phyloP scores from a whole-genome alignment of 2,329 filamentous ascomycete genomes.

The Cladophialophora exuberans region DNA sequence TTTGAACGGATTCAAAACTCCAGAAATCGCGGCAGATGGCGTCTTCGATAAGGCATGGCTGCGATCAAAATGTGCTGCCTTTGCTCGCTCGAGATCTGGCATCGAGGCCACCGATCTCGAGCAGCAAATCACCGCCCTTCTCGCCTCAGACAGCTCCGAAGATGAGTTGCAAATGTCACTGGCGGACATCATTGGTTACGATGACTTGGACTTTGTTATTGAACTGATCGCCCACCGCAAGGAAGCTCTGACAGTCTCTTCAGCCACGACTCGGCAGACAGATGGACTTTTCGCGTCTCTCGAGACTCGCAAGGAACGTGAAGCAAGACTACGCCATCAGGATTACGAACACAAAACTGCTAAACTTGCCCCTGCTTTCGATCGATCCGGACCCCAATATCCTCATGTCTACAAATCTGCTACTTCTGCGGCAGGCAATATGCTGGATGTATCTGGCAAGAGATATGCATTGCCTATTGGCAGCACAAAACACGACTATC shows the following conservation, averaged over 20 bases:
- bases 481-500: slow-evolving; percentile 69
- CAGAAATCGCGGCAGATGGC: slow-evolving; percentile 35
- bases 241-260: slow-evolving; percentile 60
- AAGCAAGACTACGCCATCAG: slow-evolving; percentile 73
- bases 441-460: slow-evolving; percentile 74
- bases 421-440: slow-evolving; percentile 80
- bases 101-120: slow-evolving; percentile 72
- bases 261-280: slow-evolving; percentile 39
- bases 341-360: slow-evolving; percentile 85
- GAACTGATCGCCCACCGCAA: slow-evolving; percentile 80
- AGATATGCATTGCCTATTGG: slow-evolving; percentile 82
- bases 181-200: slow-evolving; percentile 88
- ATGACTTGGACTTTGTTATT: slow-evolving; percentile 89
- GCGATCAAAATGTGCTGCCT: slow-evolving; percentile 64
- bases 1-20: slow-evolving; percentile 45
- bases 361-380: slow-evolving; percentile 69
- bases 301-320: slow-evolving; percentile 74
- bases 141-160: slow-evolving; percentile 71
- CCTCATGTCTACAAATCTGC: slow-evolving; percentile 82
- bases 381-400: slow-evolving; percentile 74
- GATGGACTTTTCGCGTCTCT: slow-evolving; percentile 60
- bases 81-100: slow-evolving; percentile 67
- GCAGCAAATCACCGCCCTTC: slow-evolving; percentile 74
- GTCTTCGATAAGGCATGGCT: slow-evolving; percentile 72
- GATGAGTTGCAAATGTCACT: slow-evolving; percentile 90